phyloP scores from a whole-genome alignment of 176 grass and related monocot species.

The Bonia amplexicaulis region DNA sequence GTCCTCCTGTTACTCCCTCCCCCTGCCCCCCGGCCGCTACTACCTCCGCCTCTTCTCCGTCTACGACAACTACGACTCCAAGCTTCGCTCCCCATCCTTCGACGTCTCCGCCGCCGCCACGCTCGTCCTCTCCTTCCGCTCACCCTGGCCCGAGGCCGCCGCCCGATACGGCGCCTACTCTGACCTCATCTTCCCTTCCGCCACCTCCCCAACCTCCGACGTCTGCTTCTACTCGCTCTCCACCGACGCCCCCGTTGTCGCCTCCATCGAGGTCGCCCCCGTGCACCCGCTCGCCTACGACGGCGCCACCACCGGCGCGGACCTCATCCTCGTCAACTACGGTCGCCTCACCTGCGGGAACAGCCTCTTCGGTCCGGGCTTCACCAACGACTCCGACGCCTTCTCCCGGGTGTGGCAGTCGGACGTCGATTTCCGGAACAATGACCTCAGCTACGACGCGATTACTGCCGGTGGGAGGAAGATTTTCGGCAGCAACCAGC shows the following conservation, averaged over 20 bases:
- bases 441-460: slow-evolving; percentile 52
- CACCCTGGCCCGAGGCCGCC: slow-evolving; percentile 81
- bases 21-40: slow-evolving; percentile 71
- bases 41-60: slow-evolving; percentile 94
- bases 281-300: slow-evolving; percentile 82
- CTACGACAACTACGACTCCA: slow-evolving; percentile 99
- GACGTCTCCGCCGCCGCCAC: slow-evolving; percentile 92
- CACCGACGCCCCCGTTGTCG: slow-evolving; percentile 80
- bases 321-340: slow-evolving; percentile 85
- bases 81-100: slow-evolving; percentile 74
- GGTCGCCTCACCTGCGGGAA: slow-evolving; percentile 72
- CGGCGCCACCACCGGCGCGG: slow-evolving; percentile 64
- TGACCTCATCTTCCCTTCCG: slow-evolving; percentile 81
- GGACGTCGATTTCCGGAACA: slow-evolving; percentile 57
- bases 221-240: slow-evolving; percentile 98
- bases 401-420: slow-evolving; percentile 91
- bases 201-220: slow-evolving; percentile 38
- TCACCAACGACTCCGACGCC: slow-evolving; percentile 75
- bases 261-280: slow-evolving; percentile 74
- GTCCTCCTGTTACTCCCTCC: slow-evolving; percentile 87
- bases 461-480: slow-evolving; percentile 57
- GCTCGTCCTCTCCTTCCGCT: slow-evolving; percentile 81
- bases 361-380: slow-evolving; percentile 72
- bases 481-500: slow-evolving; percentile 83
- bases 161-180: slow-evolving; percentile 91